Conservation (phyloP, 2,329 filamentous ascomycete species). For the Xylaria sp. region DNA sequence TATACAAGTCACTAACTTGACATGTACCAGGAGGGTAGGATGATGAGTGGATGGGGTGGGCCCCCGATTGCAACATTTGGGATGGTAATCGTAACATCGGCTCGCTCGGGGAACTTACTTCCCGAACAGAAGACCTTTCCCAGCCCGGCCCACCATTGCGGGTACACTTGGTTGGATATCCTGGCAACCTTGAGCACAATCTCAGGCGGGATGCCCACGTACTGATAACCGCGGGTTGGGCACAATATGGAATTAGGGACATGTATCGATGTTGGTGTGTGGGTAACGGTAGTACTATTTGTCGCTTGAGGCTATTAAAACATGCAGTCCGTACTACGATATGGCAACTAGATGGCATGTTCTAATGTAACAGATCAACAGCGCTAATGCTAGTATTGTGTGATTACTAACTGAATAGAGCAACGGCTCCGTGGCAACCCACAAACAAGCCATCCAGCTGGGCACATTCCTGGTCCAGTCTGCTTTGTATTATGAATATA, state of each 20-base stretch:
- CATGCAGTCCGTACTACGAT: not conserved
- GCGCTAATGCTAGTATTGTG: not conserved
- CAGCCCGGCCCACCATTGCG: not conserved
- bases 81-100: conserved; percentile 20
- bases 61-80: conserved; percentile 20
- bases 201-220: not conserved
- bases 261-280: not conserved
- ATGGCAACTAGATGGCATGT: not conserved
- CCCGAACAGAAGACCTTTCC: not conserved
- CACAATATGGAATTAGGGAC: not conserved
- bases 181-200: not conserved
- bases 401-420: not conserved
- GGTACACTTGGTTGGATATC: not conserved
- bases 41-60: conserved; percentile 9
- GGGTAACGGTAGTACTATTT: no score
- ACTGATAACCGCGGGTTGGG: not conserved
- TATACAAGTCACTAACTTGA: not conserved
- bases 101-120: not conserved
- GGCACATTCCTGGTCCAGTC: not conserved
- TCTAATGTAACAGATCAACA: not conserved
- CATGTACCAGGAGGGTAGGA: not conserved
- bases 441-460: not conserved
- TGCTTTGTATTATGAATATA: not conserved
- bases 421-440: not conserved
- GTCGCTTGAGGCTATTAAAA: not conserved